Evolutionary conservation across 768 basidiomycete species (phyloP).

Genomic region (Boletus reticulatus): DNA sequence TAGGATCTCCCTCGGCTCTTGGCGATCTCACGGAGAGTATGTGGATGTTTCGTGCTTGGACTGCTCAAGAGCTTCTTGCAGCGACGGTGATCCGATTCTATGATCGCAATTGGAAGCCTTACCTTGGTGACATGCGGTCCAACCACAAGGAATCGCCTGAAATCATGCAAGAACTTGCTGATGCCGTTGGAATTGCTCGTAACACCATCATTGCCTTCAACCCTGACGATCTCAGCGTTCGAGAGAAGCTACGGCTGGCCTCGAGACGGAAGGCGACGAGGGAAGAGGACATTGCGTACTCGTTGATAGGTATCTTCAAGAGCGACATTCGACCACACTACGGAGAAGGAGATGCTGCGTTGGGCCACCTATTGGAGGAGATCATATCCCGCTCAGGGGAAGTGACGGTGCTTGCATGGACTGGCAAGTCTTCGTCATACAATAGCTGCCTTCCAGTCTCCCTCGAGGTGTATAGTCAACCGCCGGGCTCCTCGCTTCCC

Average conservation of each 20-base stretch:
- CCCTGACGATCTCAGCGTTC: slow-evolving; percentile 3
- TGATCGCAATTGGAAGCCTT: slow-evolving; percentile 6
- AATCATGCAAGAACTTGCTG: slow-evolving; percentile 10
- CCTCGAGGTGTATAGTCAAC: not conserved
- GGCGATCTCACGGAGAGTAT: not conserved
- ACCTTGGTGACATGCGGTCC: not conserved
- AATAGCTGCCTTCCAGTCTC: slow-evolving; percentile 12
- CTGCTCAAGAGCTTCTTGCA: slow-evolving; percentile 13
- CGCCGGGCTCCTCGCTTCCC: not conserved
- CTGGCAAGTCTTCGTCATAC: slow-evolving; percentile 1
- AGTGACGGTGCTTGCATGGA: not conserved
- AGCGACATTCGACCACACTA: slow-evolving; percentile 9
- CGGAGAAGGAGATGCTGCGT: slow-evolving; percentile 4
- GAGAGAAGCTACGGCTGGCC: slow-evolving; percentile 11
- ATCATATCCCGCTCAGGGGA: slow-evolving; percentile 9
- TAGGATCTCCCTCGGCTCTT: not conserved
- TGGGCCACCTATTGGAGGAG: slow-evolving; percentile 13
- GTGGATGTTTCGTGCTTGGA: slow-evolving; percentile 17
- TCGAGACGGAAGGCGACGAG: slow-evolving; percentile 5
- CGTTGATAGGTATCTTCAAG: slow-evolving; percentile 9
- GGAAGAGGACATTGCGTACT: slow-evolving; percentile 10
- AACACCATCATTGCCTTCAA: not conserved
- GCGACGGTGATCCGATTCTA: slow-evolving; percentile 7
- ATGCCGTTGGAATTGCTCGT: slow-evolving; percentile 1
- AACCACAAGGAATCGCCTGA: slow-evolving; percentile 11